phyloP scores from a whole-genome alignment of 2,329 filamentous ascomycete species.

The Pseudopyrenochaeta lycopersici region DNA sequence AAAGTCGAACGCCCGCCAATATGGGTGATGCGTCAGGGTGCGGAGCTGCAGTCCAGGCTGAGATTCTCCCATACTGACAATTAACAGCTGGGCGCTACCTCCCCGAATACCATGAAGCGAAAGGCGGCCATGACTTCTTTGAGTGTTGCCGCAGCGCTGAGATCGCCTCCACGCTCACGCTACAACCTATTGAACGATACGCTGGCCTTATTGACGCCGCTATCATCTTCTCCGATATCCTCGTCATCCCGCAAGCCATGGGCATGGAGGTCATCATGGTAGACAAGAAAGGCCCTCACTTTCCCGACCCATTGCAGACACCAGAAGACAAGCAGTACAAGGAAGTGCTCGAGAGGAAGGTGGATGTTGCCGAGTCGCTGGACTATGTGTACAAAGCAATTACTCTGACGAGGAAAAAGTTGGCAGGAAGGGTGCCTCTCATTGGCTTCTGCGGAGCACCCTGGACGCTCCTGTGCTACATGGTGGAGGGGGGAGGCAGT shows the following conservation, averaged over 20 bases:
- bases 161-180: slow-evolving; percentile 89
- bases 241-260: slow-evolving; percentile 97
- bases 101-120: slow-evolving; percentile 96
- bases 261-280: slow-evolving; percentile 99
- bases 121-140: slow-evolving; percentile 92
- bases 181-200: slow-evolving; percentile 94
- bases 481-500: slow-evolving; percentile 96
- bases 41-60: slow-evolving; percentile 25
- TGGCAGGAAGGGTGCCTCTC: slow-evolving; percentile 86
- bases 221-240: slow-evolving; percentile 98
- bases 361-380: slow-evolving; percentile 85
- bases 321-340: slow-evolving; percentile 86
- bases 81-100: slow-evolving; percentile 88
- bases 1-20: slow-evolving; percentile 91
- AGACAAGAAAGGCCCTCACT: slow-evolving; percentile 95
- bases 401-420: slow-evolving; percentile 86
- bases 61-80: slow-evolving; percentile 17
- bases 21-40: slow-evolving; percentile 99
- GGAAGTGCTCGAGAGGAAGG: slow-evolving; percentile 76
- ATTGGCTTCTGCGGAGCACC: slow-evolving; percentile 97
- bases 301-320: slow-evolving; percentile 81
- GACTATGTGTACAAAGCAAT: slow-evolving; percentile 97
- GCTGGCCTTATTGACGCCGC: slow-evolving; percentile 91
- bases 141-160: slow-evolving; percentile 95
- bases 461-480: slow-evolving; percentile 97